Percentiles rank a stretch among this genome's conserved stretches.
Evolutionary conservation across 1,139 yeast genomes (phyloP).

Genomic region (Arxiozyma telluris): DNA sequence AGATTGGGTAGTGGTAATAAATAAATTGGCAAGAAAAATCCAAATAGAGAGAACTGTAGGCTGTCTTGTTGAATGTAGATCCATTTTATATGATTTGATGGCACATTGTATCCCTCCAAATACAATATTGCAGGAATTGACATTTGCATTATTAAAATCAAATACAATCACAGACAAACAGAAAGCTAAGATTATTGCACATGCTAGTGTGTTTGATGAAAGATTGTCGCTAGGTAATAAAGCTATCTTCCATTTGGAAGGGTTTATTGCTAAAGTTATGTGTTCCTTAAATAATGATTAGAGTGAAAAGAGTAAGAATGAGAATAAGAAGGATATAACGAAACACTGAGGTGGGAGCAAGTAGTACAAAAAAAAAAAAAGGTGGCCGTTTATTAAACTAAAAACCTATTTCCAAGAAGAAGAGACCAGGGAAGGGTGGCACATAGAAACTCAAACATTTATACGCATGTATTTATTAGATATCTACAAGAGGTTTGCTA

Average conservation of each 20-base stretch:
- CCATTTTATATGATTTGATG: constrained; percentile 70
- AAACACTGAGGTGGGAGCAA: neutral
- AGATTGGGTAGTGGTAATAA: constrained; percentile 83
- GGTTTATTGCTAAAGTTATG: constrained; percentile 86
- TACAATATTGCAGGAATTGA: constrained; percentile 58
- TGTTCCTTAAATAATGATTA: constrained; percentile 17
- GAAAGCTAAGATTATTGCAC: constrained; percentile 48
- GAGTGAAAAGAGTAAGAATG: too few species aligned
- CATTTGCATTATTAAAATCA: constrained; percentile 45
- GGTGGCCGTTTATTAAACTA: neutral
- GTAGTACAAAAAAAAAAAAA: too few species aligned
- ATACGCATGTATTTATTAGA: neutral
- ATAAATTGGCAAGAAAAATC: constrained; percentile 53
- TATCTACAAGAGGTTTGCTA: neutral
- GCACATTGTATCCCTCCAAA: constrained; percentile 92
- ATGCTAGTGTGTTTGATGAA: constrained; percentile 76
- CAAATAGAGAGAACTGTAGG: constrained; percentile 58
- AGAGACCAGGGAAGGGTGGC: neutral
- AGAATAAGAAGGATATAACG: neutral
- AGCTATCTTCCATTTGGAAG: constrained; percentile 90
- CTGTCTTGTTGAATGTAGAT: constrained; percentile 61
- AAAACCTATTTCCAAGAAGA: neutral
- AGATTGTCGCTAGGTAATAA: constrained; percentile 79
- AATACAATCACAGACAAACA: constrained; percentile 27
- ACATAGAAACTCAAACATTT: neutral